Base-by-base conservation (phyloP, 306 rosid genomes). In the Vachellia collinsii region DNA sequence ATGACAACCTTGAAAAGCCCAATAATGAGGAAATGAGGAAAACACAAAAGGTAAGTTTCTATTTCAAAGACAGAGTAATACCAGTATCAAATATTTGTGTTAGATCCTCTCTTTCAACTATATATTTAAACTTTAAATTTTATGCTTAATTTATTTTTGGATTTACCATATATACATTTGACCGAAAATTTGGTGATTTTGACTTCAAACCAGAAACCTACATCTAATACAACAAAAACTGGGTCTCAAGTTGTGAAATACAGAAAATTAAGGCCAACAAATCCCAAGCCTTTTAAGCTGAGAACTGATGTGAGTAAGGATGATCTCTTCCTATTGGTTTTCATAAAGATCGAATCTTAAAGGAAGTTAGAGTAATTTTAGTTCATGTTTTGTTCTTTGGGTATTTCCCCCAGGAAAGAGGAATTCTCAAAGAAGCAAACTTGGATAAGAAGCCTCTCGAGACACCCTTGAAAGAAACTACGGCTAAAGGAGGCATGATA, bases 391-490 rank as follows among this genome's bases (percentile, higher is more conserved):
- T 29, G 1, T 29, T 29, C 67, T 37, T 78, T 56, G 70, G 58
- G 39, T n/a, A n/a, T n/a, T n/a, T n/a, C n/a, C n/a, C n/a, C n/a
- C 79, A 95, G 98, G 98, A 95, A 89, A 93, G 99, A 83, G 84
- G 89, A 47, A 90, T 95, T 82, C 94, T 93, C 13, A 93, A 93
- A 86, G 99, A 95, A 88, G 91, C 99, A 63, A 90, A 82, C 80
- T 38, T 84, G 86, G 97, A 89, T 89, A 93, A 88, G 83, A 91
- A 87, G 42, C 71, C 61, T 51, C 70, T 79, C 42, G 58, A 50
- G 56, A 16, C 89, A 34, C 91, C 89, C n/a, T 80, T 85, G 68
- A 85, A 82, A 77, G 97, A 90, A 77, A 84, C 86, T 68, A 50
- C 82, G 17, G 83, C 82, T 63, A 86, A 78, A 41, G 87, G 73